Evolutionary conservation across 2,329 filamentous ascomycete species (phyloP).

Genomic region (Berkeleyomyces rouxiae): DNA sequence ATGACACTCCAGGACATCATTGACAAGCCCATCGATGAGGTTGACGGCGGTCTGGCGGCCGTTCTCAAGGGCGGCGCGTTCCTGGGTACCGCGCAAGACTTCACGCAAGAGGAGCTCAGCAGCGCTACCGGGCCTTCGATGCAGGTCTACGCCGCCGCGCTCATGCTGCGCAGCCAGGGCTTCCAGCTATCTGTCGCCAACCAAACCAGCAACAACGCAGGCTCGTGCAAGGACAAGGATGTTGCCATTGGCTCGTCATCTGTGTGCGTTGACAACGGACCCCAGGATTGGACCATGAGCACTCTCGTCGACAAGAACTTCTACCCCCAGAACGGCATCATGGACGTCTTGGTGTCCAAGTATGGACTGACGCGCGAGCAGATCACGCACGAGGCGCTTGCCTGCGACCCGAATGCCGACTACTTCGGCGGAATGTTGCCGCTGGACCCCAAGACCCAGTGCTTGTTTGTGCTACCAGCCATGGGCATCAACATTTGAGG

Average conservation of each 20-base stretch:
- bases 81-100: conserved; percentile 13
- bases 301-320: conserved; percentile 8
- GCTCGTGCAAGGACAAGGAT: conserved; percentile 1
- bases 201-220: not conserved
- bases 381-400: not conserved
- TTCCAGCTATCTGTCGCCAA: conserved; percentile 10
- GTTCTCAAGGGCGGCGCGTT: conserved; percentile 12
- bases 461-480: conserved; percentile 7
- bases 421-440: conserved; percentile 4
- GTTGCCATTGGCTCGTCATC: conserved; percentile 5
- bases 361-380: conserved; percentile 11
- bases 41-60: conserved; percentile 9
- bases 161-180: conserved; percentile 11
- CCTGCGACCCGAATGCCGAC: conserved; percentile 8
- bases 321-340: conserved; percentile 6
- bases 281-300: conserved; percentile 1
- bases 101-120: conserved; percentile 13
- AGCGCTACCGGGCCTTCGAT: conserved; percentile 5
- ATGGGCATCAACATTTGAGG: not conserved
- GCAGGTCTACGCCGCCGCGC: conserved; percentile 7
- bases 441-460: conserved; percentile 5
- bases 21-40: conserved; percentile 11
- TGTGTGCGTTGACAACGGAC: conserved; percentile 5
- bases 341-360: conserved; percentile 12
- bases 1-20: conserved; percentile 10